Conservation (phyloP, 495 filamentous ascomycete genomes). For the Xylaria palmicola region DNA sequence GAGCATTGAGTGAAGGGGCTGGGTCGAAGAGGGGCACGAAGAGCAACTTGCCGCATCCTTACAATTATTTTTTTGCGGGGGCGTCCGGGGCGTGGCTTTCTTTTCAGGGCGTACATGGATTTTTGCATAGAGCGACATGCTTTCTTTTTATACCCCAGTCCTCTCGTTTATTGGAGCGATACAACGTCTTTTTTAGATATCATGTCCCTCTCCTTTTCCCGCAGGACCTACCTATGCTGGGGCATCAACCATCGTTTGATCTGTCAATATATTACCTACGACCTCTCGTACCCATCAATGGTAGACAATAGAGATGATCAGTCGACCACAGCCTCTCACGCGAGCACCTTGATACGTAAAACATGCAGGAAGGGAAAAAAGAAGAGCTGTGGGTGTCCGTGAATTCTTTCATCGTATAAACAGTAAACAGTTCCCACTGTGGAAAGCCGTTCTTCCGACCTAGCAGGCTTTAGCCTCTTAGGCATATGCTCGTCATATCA, state of each 20-base stretch:
- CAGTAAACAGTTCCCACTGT: not conserved
- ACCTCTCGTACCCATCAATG: too few relatives aligned
- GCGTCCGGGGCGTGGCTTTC: not conserved
- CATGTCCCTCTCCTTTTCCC: not conserved
- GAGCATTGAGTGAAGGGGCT: not conserved
- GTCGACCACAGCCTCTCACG: not conserved
- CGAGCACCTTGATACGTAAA: not conserved
- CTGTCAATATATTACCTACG: not conserved
- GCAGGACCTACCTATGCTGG: not conserved
- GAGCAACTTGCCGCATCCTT: too few relatives aligned
- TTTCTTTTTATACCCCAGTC: slow-evolving; percentile 6
- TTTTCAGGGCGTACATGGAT: too few relatives aligned
- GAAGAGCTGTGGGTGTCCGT: not conserved
- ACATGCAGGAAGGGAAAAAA: not conserved
- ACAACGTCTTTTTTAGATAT: not conserved
- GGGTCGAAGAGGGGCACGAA: not conserved
- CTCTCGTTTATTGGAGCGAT: slow-evolving; percentile 9
- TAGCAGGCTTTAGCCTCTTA: not conserved
- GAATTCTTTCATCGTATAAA: not conserved
- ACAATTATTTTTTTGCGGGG: not conserved
- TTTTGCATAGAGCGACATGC: slow-evolving; percentile 11
- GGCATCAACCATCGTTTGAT: not conserved
- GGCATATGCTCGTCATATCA: not conserved
- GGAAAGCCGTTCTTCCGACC: not conserved
- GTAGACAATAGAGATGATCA: not conserved